Conservation (phyloP, 768 basidiomycete species). For the Pisolithus orientalis region DNA sequence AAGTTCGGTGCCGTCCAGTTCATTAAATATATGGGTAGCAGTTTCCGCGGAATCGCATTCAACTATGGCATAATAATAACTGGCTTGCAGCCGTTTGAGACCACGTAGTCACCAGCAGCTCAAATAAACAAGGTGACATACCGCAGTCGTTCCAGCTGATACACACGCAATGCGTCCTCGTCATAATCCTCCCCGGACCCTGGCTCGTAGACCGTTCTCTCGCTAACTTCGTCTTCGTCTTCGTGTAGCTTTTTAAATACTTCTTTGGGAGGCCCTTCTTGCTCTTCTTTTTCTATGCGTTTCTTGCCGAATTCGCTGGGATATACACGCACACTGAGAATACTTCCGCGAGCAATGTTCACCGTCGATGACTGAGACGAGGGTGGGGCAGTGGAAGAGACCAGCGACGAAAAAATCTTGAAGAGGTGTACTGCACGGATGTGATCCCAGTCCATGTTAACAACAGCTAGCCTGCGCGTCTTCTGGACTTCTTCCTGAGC, state of each 20-base stretch:
- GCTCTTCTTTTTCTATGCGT: slow-evolving; percentile 53
- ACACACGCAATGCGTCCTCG: slow-evolving; percentile 79
- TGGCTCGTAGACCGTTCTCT: slow-evolving; percentile 57
- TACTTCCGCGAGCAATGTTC: slow-evolving; percentile 3
- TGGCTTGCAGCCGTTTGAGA: slow-evolving; percentile 26
- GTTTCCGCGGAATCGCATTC: slow-evolving; percentile 77
- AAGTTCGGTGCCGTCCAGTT: slow-evolving; percentile 91
- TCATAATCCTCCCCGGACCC: slow-evolving; percentile 77
- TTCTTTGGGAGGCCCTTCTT: slow-evolving; percentile 82
- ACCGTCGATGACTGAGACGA: slow-evolving; percentile 12
- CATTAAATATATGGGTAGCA: slow-evolving; percentile 73
- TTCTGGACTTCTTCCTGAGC: slow-evolving; percentile 30
- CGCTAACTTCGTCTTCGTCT: slow-evolving; percentile 52
- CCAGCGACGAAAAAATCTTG: slow-evolving; percentile 86
- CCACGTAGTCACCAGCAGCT: neutral
- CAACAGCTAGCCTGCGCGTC: slow-evolving; percentile 77
- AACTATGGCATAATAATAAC: slow-evolving; percentile 93
- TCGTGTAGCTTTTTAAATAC: slow-evolving; percentile 54
- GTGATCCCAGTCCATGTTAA: slow-evolving; percentile 98
- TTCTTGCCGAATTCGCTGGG: slow-evolving; percentile 9
- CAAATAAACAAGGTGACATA: slow-evolving; percentile 30
- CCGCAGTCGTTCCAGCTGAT: slow-evolving; percentile 91
- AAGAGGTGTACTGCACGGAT: slow-evolving; percentile 84
- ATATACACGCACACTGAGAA: slow-evolving; percentile 14
- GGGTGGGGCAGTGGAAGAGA: slow-evolving; percentile 53